Evolutionary conservation across 1,284 basidiomycete species (phyloP), one percentile per base, ranked within the genome.

Genomic region (Puccinia polysora): DNA sequence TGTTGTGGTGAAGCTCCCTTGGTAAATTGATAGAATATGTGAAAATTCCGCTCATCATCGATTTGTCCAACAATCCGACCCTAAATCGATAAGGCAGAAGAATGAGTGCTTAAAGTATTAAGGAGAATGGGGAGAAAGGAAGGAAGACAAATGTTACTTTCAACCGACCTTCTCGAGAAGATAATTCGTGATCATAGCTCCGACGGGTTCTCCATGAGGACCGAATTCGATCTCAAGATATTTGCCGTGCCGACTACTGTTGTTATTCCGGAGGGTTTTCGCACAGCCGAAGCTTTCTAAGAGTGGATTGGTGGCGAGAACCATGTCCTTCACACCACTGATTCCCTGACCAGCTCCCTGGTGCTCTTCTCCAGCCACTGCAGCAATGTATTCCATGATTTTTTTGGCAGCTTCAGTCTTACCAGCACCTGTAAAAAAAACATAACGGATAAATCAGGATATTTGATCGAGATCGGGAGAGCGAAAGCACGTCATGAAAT

Each of bases 201-300:
- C 96, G 45, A 98, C 88, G 18, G 96, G 96, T 78, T 95, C 90
- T 62, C 94, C 95, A 20, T 88, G 84, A 30, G 84, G 82, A 78
- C 98, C 96, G 82, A 98, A 98, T 90, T 97, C 97, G 81, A 99
- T 97, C 81, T 99, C 95, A 30, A 98, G 84, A 80, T 98, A 99
- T 84, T 99, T 99, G 62, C 96, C 95, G 85, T 98, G 96, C 76
- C 96, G 88, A 86, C 90, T 94, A 6, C 91, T 95, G 80, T 99
- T 99, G 82, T 99, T 97, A 81, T 99, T 99, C 71, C 96, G 86
- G 74, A 99, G 84, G 18, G 96, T 99, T 83, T 98, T 99, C 30
- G 96, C 96, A 81, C 96, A 98, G 28, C 96, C 96, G 76, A 99
- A 99, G 81, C 91, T 95, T 82, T 99, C 96, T 75, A 99, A 83